Base-by-base conservation (phyloP, 1,284 basidiomycete genomes). In the Cutaneotrichosporon cavernicola region DNA sequence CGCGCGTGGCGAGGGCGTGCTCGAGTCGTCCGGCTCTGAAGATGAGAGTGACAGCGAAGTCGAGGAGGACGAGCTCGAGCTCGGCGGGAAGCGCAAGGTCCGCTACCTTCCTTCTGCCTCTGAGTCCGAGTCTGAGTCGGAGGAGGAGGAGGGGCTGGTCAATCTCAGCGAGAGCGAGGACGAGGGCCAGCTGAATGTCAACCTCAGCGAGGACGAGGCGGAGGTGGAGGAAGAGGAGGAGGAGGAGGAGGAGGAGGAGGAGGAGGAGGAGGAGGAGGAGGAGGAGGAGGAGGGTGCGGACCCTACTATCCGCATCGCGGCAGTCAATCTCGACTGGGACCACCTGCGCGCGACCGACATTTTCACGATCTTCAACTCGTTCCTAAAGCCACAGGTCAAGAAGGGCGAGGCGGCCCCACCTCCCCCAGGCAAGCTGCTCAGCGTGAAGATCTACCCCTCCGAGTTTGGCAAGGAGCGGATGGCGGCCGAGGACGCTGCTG, bases 241-340 rank as follows among this genome's bases (percentile, higher is more conserved):
- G 10, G 70, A 80, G 38, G 74, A 83, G n/a, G 76, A 76, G 5
- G 72, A 78, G 36, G 73, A 73, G 34, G 69, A 74, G 51, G 73
- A 66, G 21, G 69, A 73, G 14, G 69, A 79, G 26, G 74, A 83
- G 16, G 70, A 76, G n/a, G 69, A 74, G 10, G 70, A 80, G 38
- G 74, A 83, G n/a, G 76, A 76, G 5, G 72, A 78, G 36, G 73
- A 73, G 34, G 69, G 70, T 0, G 76, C 76, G 18, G 72, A 76
- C 16, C 78, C 81, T 1, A 92, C 91, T 1, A 85, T 83, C 55
- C 86, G 96, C 14, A 81, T 98, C 7, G 97, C 96, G 0, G 87
- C 90, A 32, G 96, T 99, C 70, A 98, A 99, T 77, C 86, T 99
- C 65, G 97, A 99, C 81, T 99, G 97, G 97, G 97, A 99, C 80